Percentiles rank a stretch among this genome's conserved stretches.
These are phyloP conservation scores for Fistulinella cinereoalba DNA, from an alignment of 1,284 basidiomycete species.

Conservation along the genomic window DNA sequence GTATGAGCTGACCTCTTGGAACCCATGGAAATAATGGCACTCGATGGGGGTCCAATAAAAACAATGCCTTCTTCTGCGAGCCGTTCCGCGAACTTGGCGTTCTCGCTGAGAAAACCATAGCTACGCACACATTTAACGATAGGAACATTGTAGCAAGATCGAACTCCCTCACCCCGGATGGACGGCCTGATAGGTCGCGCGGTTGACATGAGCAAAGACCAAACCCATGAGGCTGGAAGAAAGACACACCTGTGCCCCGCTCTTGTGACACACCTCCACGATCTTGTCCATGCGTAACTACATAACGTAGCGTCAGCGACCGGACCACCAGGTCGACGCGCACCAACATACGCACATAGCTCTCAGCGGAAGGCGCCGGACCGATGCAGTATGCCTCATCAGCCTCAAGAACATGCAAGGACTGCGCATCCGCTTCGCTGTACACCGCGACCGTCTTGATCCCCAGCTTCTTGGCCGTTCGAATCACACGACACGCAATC, in stretches of 20 bases:
- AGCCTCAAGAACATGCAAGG: constrained; percentile 82
- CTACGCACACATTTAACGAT: constrained; percentile 35
- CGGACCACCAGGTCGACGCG: background rate
- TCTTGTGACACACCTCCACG: constrained; percentile 73
- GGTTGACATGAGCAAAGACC: background rate
- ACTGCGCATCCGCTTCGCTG: constrained; percentile 77
- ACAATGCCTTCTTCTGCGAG: constrained; percentile 91
- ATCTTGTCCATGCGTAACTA: constrained; percentile 89
- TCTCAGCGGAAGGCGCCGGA: constrained; percentile 82
- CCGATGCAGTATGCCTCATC: constrained; percentile 96
- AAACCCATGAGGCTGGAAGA: background rate
- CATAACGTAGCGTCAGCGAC: background rate
- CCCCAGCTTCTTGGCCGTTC: constrained; percentile 84
- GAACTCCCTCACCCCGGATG: constrained; percentile 70
- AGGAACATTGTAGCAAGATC: background rate
- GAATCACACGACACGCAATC: constrained; percentile 91
- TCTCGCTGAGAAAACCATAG: constrained; percentile 93
- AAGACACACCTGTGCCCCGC: constrained; percentile 76
- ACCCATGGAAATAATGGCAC: constrained; percentile 97
- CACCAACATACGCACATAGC: constrained; percentile 63
- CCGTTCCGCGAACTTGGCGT: constrained; percentile 83
- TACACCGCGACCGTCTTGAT: constrained; percentile 90
- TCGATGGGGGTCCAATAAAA: constrained; percentile 98
- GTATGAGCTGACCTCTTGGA: constrained; percentile 99
- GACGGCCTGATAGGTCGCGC: constrained; percentile 51